Percentiles rank a stretch among this genome's conserved stretches.
These are phyloP conservation scores for Vickermania spadyakhi DNA, from an alignment of 208 protist species.

Conservation along the genomic window DNA sequence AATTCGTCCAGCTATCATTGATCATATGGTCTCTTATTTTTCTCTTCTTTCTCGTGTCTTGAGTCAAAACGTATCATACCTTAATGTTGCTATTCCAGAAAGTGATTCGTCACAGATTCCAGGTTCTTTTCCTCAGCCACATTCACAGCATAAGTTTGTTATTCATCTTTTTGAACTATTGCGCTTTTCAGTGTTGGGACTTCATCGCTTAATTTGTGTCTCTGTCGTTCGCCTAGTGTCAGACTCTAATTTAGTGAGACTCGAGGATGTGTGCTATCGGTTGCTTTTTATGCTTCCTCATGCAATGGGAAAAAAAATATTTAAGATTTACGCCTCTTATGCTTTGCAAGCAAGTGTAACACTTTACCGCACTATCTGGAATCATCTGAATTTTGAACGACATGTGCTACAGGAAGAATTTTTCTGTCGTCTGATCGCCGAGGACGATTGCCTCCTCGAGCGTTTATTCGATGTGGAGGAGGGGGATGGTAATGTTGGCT, in stretches of 20 bases:
- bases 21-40: background rate
- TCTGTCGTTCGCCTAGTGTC: slow-evolving; percentile 26
- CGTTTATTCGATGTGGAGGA: slow-evolving; percentile 19
- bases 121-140: background rate
- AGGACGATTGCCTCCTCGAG: slow-evolving; percentile 21
- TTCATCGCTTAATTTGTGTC: slow-evolving; percentile 20
- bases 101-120: background rate
- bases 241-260: slow-evolving; percentile 40
- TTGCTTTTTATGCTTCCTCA: slow-evolving; percentile 38
- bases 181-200: slow-evolving; percentile 6
- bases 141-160: background rate
- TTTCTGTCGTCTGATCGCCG: slow-evolving; percentile 34
- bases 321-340: slow-evolving; percentile 43
- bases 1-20: background rate
- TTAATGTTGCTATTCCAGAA: background rate
- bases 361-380: slow-evolving; percentile 65
- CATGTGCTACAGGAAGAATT: slow-evolving; percentile 25
- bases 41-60: background rate
- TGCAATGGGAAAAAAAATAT: slow-evolving; percentile 17
- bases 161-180: slow-evolving; percentile 33
- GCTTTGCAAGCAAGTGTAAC: slow-evolving; percentile 36
- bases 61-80: background rate
- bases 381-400: slow-evolving; percentile 38
- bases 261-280: slow-evolving; percentile 67
- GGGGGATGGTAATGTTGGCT: slow-evolving; percentile 8